phyloP scores from a whole-genome alignment of 2,329 filamentous ascomycete genomes.

The Escovopsis weberi region DNA sequence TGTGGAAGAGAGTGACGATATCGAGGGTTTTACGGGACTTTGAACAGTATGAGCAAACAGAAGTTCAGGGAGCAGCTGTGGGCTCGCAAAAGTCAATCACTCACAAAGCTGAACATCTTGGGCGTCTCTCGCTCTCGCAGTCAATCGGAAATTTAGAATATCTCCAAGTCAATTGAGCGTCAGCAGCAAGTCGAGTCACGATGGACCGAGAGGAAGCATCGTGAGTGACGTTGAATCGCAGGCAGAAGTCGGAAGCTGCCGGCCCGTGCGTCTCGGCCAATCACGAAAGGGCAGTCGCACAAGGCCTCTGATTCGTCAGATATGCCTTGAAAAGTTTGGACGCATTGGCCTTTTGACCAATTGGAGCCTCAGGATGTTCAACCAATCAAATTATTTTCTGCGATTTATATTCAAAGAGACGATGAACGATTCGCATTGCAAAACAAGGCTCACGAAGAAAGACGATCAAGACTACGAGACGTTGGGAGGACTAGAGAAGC shows the following conservation, averaged over 20 bases:
- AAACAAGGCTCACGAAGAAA: no score
- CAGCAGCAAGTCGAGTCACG: neutral
- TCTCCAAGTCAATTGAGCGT: neutral
- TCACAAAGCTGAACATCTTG: constrained; percentile 13
- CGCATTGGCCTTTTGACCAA: no score
- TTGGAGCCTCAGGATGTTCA: no score
- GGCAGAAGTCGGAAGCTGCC: neutral
- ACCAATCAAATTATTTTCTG: no score
- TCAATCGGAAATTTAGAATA: neutral
- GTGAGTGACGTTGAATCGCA: constrained; percentile 6
- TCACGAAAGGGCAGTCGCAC: no score
- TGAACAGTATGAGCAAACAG: neutral
- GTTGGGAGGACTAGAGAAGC: no score
- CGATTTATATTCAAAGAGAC: no score
- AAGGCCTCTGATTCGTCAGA: no score
- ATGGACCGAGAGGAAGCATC: neutral
- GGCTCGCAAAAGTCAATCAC: neutral
- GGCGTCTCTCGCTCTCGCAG: neutral
- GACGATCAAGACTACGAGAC: no score
- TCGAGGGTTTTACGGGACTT: constrained; percentile 63
- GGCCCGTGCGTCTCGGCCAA: constrained; percentile 2
- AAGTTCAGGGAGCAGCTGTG: constrained; percentile 7
- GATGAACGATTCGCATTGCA: no score
- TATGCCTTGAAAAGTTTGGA: no score
- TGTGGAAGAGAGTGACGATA: constrained; percentile 93